Evolutionary conservation across 768 basidiomycete species (phyloP).

Genomic region (Pleurotus sapidus): DNA sequence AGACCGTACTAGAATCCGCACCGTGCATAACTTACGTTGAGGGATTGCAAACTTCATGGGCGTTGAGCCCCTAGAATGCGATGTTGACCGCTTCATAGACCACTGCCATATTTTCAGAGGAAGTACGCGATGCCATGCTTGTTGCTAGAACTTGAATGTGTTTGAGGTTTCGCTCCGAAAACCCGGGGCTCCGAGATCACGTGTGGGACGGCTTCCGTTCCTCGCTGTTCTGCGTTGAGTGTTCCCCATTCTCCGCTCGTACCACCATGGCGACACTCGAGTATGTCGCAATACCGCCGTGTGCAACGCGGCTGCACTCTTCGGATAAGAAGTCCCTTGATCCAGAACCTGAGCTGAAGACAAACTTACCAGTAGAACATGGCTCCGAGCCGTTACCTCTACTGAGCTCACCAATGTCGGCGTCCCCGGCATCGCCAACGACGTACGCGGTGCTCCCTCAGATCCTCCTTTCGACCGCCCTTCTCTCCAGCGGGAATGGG

Average conservation of each 20-base stretch:
- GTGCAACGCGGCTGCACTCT: slow-evolving; percentile 36
- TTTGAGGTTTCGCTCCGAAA: too few relatives aligned
- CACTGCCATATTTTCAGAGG: too few relatives aligned
- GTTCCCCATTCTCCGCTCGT: background rate
- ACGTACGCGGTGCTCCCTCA: slow-evolving; percentile 34
- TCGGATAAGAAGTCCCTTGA: slow-evolving; percentile 23
- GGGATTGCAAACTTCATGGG: too few relatives aligned
- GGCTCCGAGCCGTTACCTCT: slow-evolving; percentile 26
- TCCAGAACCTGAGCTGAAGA: slow-evolving; percentile 38
- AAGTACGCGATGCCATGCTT: too few relatives aligned
- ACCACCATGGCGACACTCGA: slow-evolving; percentile 44
- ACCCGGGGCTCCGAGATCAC: too few relatives aligned
- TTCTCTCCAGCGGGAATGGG: slow-evolving; percentile 16
- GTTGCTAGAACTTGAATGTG: too few relatives aligned
- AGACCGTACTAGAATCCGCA: too few relatives aligned
- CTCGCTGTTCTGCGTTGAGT: too few relatives aligned
- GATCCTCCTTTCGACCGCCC: slow-evolving; percentile 30
- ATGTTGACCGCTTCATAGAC: too few relatives aligned
- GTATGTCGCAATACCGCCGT: slow-evolving; percentile 42
- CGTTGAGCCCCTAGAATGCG: too few relatives aligned
- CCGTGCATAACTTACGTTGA: too few relatives aligned
- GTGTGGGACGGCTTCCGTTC: too few relatives aligned
- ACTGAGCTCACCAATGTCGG: slow-evolving; percentile 22
- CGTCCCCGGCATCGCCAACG: slow-evolving; percentile 19
- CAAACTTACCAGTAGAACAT: slow-evolving; percentile 37